phyloP scores from a whole-genome alignment of 371 early-diverging fungal genomes.

The Syncephalastrum monosporum region DNA sequence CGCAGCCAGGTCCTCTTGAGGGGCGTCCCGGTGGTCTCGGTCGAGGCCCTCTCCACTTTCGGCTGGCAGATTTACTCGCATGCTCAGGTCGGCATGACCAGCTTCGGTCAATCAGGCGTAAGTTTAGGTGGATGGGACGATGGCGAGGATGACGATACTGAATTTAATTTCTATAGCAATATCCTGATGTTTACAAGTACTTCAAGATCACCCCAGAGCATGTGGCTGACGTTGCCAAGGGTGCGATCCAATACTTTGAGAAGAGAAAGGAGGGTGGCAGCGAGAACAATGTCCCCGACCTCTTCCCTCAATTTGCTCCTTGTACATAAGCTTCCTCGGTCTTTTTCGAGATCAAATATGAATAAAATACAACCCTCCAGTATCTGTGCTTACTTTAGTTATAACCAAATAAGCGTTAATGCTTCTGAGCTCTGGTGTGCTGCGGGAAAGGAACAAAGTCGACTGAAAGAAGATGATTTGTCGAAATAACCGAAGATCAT shows the following conservation, averaged over 20 bases:
- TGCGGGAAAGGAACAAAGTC: no score
- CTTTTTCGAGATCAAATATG: no score
- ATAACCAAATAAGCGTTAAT: no score
- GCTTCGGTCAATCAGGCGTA: conserved; percentile 84
- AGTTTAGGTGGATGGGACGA: background rate
- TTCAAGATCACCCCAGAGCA: conserved; percentile 76
- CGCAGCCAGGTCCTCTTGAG: conserved; percentile 72
- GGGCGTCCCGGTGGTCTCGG: conserved; percentile 78
- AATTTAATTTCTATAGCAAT: conserved; percentile 34
- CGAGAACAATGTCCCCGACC: conserved; percentile 25
- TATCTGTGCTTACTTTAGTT: no score
- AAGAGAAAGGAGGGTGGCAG: conserved; percentile 2
- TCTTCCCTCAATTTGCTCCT: conserved; percentile 1
- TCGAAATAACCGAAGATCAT: no score
- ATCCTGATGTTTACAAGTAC: conserved; percentile 68
- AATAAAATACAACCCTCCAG: no score
- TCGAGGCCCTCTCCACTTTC: conserved; percentile 88
- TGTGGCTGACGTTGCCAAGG: conserved; percentile 68
- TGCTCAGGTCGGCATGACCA: conserved; percentile 87
- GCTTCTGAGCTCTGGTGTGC: no score
- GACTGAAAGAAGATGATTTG: no score
- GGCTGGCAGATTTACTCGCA: conserved; percentile 92
- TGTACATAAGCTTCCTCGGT: no score
- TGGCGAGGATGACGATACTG: background rate
- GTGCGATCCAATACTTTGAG: conserved; percentile 69